These are phyloP conservation scores for Akanthomyces lecanii DNA, from an alignment of 2,329 filamentous ascomycete genomes.

Conservation along the genomic window DNA sequence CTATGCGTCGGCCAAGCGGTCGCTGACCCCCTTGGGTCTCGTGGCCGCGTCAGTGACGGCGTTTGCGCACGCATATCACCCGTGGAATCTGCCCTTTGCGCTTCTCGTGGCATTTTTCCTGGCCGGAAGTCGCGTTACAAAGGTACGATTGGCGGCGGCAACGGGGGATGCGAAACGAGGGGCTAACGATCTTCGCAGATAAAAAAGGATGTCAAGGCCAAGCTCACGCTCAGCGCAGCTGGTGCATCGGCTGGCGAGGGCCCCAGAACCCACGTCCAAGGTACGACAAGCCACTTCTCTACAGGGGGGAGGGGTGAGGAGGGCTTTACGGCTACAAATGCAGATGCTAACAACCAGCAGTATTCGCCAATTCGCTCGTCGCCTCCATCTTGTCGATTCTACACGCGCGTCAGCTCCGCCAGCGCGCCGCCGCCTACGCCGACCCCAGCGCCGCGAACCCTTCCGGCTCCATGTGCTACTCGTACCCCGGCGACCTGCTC, in stretches of 20 bases:
- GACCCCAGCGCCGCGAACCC: constrained; percentile 30
- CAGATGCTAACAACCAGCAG: constrained; percentile 30
- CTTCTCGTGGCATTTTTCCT: constrained; percentile 83
- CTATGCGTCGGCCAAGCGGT: constrained; percentile 67
- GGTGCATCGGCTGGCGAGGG: constrained; percentile 76
- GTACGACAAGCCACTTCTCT: constrained; percentile 27
- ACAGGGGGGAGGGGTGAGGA: constrained; percentile 13
- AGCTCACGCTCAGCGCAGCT: constrained; percentile 70
- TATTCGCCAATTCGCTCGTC: constrained; percentile 81
- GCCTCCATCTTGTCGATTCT: constrained; percentile 62
- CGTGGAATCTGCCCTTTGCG: constrained; percentile 87
- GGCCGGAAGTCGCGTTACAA: constrained; percentile 76
- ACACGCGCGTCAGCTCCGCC: constrained; percentile 56
- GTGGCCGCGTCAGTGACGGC: constrained; percentile 69
- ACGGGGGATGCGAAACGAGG: not conserved
- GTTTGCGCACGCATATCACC: constrained; percentile 79
- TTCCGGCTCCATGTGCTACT: constrained; percentile 49
- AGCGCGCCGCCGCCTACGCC: constrained; percentile 40
- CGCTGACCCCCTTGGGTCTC: constrained; percentile 74
- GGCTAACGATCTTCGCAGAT: constrained; percentile 48
- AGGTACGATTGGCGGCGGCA: constrained; percentile 45
- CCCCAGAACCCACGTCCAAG: constrained; percentile 78
- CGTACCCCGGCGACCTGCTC: constrained; percentile 59
- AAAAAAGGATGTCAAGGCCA: constrained; percentile 81
- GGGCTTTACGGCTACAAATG: not conserved